Evolutionary conservation across 768 basidiomycete genomes (phyloP).

Genomic region (Russula earlei): DNA sequence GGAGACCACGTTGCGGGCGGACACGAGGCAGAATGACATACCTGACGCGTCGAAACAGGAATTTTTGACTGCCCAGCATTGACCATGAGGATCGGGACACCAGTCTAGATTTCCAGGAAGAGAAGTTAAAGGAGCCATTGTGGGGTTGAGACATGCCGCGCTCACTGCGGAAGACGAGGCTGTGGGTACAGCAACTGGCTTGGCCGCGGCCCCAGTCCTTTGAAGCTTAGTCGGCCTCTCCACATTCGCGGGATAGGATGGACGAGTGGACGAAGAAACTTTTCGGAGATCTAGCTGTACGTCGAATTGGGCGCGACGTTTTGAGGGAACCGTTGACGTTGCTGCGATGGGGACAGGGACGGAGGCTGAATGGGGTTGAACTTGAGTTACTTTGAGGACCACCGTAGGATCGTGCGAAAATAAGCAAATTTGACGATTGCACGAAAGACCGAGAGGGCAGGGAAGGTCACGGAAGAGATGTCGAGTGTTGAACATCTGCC

Average conservation of each 20-base stretch:
- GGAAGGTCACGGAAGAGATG: conserved; percentile 47
- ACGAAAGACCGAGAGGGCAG: conserved; percentile 48
- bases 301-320: conserved; percentile 33
- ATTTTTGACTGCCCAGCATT: conserved; percentile 64
- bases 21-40: conserved; percentile 26
- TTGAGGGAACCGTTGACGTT: conserved; percentile 36
- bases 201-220: conserved; percentile 38
- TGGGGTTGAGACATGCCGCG: background rate
- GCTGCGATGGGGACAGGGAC: conserved; percentile 24
- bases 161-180: conserved; percentile 29
- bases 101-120: conserved; percentile 32
- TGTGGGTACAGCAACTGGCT: conserved; percentile 36
- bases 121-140: background rate
- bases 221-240: conserved; percentile 49
- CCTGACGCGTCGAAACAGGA: conserved; percentile 67
- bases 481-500: conserved; percentile 52
- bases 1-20: conserved; percentile 10
- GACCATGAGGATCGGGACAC: conserved; percentile 55
- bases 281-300: background rate
- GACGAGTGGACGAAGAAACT: background rate
- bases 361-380: conserved; percentile 28
- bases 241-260: conserved; percentile 28
- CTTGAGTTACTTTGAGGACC: conserved; percentile 29
- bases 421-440: conserved; percentile 46
- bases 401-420: conserved; percentile 51